Evolutionary conservation across 257 asterid genomes (phyloP), one percentile per base, ranked within the genome.

Genomic region (Ligustrum vulgare): DNA sequence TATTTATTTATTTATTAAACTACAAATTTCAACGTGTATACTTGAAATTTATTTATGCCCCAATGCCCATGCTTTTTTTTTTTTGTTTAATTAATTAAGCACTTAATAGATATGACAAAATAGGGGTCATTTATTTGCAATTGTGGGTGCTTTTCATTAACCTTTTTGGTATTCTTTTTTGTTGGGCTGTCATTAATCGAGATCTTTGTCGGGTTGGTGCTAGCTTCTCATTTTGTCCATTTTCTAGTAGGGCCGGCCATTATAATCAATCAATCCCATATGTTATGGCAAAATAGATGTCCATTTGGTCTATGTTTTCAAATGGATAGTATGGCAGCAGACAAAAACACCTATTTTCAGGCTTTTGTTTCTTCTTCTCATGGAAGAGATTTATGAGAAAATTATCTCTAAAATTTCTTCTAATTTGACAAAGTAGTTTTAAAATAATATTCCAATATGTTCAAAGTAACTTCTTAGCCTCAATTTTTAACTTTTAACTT

Each of bases 291-390:
- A 18, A 37, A 64, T 62, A 15, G 18, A 63, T n/a, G n/a, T n/a
- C n/a, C n/a, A n/a, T 54, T 7, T 37, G 9, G 65, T 47, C 73
- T 16, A 15, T 70, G 73, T 18, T 67, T 75, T 83, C 81, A 69
- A 11, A 0, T 41, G 77, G 54, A 54, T 45, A n/a, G n/a, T n/a
- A 77, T 82, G 87, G 89, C 86, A 81, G 87, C 79, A 85, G n/a
- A n/a, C n/a, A 67, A 72, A 60, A 75, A 49, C 1, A 28, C 31
- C 31, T 28, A 28, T 28, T 28, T 28, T 28, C 31, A 28, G 31
- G 31, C 1, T 28, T 28, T 28, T 28, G 31, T 28, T 28, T 28
- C 31, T 28, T 28, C 31, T 28, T 28, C 31, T 28, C 31, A 28
- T 1, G 1, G 31, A 28, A 28, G 0, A 28, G 31, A 28, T 28